A percentile compares a stretch with the other conserved stretches of the same genome.
Conservation (phyloP, 1,284 basidiomycete species). For the Inonotus obliquus region DNA sequence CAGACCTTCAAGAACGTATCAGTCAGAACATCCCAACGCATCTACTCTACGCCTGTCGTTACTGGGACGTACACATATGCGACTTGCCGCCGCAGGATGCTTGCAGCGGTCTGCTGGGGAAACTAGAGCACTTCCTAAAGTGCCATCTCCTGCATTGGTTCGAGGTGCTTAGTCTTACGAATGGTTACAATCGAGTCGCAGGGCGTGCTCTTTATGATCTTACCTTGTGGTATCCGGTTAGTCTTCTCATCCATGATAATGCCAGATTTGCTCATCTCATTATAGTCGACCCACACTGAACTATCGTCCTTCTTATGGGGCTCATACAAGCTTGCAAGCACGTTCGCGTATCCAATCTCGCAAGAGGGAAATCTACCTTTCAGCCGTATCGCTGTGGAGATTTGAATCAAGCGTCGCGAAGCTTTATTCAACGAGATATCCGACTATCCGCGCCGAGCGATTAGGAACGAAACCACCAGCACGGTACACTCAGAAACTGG, state of each 20-base stretch:
- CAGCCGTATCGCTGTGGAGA: neutral
- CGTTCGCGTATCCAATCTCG: neutral
- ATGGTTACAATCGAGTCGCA: neutral
- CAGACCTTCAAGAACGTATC: neutral
- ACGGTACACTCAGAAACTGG: neutral
- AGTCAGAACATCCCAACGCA: neutral
- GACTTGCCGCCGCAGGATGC: neutral
- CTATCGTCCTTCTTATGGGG: neutral
- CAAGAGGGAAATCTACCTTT: neutral
- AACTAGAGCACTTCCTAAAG: slow-evolving; percentile 18
- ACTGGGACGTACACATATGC: neutral
- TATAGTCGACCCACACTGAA: neutral
- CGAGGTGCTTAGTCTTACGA: slow-evolving; percentile 26
- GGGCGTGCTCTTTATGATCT: neutral
- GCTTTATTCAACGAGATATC: neutral
- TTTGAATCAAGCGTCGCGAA: neutral
- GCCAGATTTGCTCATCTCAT: neutral
- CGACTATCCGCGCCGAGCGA: neutral
- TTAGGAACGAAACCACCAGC: neutral
- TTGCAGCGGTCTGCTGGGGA: neutral
- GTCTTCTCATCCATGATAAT: neutral
- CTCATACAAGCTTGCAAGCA: neutral
- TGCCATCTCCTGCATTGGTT: slow-evolving; percentile 26
- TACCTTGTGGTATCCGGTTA: neutral
- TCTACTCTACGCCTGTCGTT: slow-evolving; percentile 1